Base-by-base conservation (phyloP, 148 eudicot genomes). In the Drosera capensis region DNA sequence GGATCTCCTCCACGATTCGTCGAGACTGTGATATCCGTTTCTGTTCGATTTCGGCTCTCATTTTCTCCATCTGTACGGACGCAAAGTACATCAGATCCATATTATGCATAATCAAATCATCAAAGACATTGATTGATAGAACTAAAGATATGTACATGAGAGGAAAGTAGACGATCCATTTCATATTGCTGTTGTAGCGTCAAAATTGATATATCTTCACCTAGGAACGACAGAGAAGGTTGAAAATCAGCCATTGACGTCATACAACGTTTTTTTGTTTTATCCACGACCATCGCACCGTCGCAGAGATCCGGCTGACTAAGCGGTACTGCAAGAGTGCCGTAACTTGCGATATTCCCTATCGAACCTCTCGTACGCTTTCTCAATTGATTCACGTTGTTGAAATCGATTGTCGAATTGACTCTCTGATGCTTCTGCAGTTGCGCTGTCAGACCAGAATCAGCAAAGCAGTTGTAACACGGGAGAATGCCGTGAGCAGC, bases 171-270 rank as follows among this genome's bases (percentile, higher is more conserved):
- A 0, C 77, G 70, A 51, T 80, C 80, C 39, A 80, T 47, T 46
- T 85, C 92, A 8, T 68, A 46, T 21, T 85, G 80, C 28, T 80
- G 79, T 20, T 74, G 75, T 54, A 68, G 79, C 44, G 80, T 56
- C 60, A 74, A 80, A 1, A 57, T 16, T 28, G 92, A 77, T 1
- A 85, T n/a, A 46, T 85, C 86, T 25, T 77, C 78, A 14, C 78
- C 86, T 36, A 80, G 71, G 36, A 85, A 74, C 3, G 71, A 52
- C n/a, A n/a, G n/a, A n/a, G n/a, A n/a, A 25, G 56, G 55, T n/a
- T 53, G 41, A 25, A 14, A 6, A 8, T 48, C 48, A 25, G 43
- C 19, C 20, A 53, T 19, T n/a, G n/a, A n/a, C 4, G 38, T 35
- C 12, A 15, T 22, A 14, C 30, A n/a, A 5, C 26, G 28, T n/a